A percentile compares a stretch with the other conserved stretches of the same genome.
Evolutionary conservation across 331 rosid genomes (phyloP).

Genomic region (Telfairia occidentalis): DNA sequence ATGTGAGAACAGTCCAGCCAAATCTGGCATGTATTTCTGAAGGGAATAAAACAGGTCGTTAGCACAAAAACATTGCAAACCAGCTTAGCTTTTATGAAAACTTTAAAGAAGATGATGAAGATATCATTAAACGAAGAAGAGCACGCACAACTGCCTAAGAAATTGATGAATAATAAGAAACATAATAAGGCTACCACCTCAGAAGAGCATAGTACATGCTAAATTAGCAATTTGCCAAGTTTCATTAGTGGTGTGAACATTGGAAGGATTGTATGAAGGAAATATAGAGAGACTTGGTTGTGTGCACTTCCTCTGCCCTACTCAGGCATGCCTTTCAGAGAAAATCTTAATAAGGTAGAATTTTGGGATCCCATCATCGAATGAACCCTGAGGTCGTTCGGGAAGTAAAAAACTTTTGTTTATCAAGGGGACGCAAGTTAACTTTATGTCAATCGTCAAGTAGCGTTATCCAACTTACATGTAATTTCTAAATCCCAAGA

Average conservation of each 20-base stretch:
- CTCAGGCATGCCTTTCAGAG: too few species aligned
- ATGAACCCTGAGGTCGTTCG: too few species aligned
- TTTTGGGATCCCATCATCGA: too few species aligned
- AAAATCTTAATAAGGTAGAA: too few species aligned
- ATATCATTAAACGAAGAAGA: neutral
- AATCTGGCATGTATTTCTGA: constrained; percentile 96
- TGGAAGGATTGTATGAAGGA: neutral
- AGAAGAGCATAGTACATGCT: neutral
- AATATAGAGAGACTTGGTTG: neutral
- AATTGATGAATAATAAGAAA: neutral
- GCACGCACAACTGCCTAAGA: neutral
- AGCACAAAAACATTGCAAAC: neutral
- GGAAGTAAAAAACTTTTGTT: too few species aligned
- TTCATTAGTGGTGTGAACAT: neutral
- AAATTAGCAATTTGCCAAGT: neutral
- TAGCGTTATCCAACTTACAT: too few species aligned
- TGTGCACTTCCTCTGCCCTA: too few species aligned
- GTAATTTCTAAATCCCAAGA: too few species aligned
- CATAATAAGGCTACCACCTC: neutral
- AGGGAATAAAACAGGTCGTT: constrained; percentile 3
- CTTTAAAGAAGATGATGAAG: neutral
- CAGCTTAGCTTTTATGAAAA: neutral
- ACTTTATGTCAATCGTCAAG: too few species aligned
- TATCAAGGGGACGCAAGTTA: too few species aligned
- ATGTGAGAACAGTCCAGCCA: constrained; percentile 82